Conservation (phyloP, 805 yeast species). For the Schwanniomyces occidentalis region DNA sequence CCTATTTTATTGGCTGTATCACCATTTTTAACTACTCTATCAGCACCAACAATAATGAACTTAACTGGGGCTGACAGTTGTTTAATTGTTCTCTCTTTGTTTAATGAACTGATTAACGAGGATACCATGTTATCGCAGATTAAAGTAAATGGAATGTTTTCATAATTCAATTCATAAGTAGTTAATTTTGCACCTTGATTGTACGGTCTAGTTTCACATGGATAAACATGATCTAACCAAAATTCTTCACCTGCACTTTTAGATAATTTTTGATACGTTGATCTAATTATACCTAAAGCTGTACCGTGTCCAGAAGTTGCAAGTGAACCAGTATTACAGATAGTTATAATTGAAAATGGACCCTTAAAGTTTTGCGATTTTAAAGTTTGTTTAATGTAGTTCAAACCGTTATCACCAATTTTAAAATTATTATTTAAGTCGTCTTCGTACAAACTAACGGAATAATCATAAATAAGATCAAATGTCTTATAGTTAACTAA, state of each 20-base stretch:
- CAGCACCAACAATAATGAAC: conserved; percentile 93
- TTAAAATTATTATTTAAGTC: conserved; percentile 76
- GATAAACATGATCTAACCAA: conserved; percentile 69
- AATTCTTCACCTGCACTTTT: conserved; percentile 32
- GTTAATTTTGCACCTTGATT: conserved; percentile 95
- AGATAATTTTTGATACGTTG: conserved; percentile 52
- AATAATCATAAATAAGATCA: conserved; percentile 40
- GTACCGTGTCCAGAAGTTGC: conserved; percentile 99
- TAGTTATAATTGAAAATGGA: conserved; percentile 80
- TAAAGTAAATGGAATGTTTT: conserved; percentile 81
- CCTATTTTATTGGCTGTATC: conserved; percentile 98
- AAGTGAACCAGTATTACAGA: conserved; percentile 94
- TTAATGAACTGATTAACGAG: conserved; percentile 56
- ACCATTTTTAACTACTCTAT: conserved; percentile 88
- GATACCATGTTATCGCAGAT: conserved; percentile 93
- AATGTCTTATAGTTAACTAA: conserved; percentile 29
- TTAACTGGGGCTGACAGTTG: conserved; percentile 63
- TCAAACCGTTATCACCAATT: conserved; percentile 80
- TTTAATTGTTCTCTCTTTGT: conserved; percentile 23
- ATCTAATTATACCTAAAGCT: conserved; percentile 87
- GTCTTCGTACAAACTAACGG: conserved; percentile 61
- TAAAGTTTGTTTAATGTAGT: conserved; percentile 55
- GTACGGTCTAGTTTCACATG: conserved; percentile 94
- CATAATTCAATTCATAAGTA: conserved; percentile 85
- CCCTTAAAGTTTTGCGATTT: conserved; percentile 51